Conservation (phyloP, 2,329 filamentous ascomycete species). For the Biscogniauxia marginata region DNA sequence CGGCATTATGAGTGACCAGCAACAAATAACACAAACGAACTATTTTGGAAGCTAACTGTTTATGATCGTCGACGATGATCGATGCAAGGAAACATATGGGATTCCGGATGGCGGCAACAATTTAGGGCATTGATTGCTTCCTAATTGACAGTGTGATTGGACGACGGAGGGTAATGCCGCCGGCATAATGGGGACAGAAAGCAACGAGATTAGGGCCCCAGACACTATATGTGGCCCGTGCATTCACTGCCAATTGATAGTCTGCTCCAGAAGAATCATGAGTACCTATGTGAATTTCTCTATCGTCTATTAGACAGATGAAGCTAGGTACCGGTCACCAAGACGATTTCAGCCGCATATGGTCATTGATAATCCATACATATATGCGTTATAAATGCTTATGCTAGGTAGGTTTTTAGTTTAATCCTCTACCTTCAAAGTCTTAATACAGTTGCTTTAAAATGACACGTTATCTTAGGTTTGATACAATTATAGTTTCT, state of each 20-base stretch:
- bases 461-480: too few species aligned
- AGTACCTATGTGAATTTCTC: too few species aligned
- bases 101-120: background rate
- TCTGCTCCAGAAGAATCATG: too few species aligned
- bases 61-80: conserved; percentile 1
- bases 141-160: background rate
- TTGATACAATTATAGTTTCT: too few species aligned
- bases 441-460: too few species aligned
- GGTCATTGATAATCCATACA: too few species aligned
- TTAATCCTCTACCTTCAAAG: too few species aligned
- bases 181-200: background rate
- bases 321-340: too few species aligned
- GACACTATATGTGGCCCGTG: background rate
- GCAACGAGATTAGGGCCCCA: background rate
- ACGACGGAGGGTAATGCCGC: background rate
- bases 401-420: too few species aligned
- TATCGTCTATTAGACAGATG: too few species aligned
- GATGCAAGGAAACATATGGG: conserved; percentile 3
- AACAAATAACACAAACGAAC: background rate
- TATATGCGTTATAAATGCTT: too few species aligned
- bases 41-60: background rate
- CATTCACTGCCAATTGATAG: background rate
- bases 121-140: background rate
- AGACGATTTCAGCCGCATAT: too few species aligned
- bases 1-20: background rate